Evolutionary conservation across 1,284 basidiomycete genomes (phyloP), one percentile per base, ranked within the genome.

Genomic region (Peniophora sp.): DNA sequence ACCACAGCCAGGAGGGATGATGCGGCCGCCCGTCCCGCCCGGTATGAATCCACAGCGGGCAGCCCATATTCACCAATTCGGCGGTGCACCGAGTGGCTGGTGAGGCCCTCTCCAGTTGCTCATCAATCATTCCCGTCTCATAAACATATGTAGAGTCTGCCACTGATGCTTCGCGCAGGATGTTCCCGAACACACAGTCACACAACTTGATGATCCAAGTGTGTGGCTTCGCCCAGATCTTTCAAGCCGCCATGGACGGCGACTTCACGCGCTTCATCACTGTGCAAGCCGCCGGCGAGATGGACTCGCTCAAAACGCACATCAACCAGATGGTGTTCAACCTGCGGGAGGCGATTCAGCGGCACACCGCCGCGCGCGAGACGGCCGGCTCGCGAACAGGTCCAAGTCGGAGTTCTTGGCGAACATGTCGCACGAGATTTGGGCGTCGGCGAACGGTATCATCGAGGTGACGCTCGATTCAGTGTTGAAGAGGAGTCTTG

Each of bases 321-420:
- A 97, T 97, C 74, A 96, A 97, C 65, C 92, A 97, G 69, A 98
- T 98, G 96, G 93, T 99, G 54, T 97, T 94, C 75, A 96, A 96
- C 65, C 79, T 99, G 66, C 81, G 97, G 47, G 96, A 99, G 67
- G 87, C 84, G 58, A 97, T 99, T 55, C 97, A 99, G 78, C 97
- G 96, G 83, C 99, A 99, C 66, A 99, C 95, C 2, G 92, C 92
- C 32, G 97, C 97, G 6, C 83, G 96, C 67, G 96, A 98, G 67
- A 94, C 96, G 0, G 97, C 97, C 50, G 97, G 72, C 69, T 97
- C 64, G 92, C 92, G 23, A 99, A 99, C 68, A 79, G 92, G 65
- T 88, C 83, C 70, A 99, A 99, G 78, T 94, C 90, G 46, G 96
- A 99, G 71, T 99, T 99, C 74, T 78, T 97, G 73, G 93, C 94